phyloP scores from a whole-genome alignment of 2,329 filamentous ascomycete genomes.

The Xylariaceae sp. region DNA sequence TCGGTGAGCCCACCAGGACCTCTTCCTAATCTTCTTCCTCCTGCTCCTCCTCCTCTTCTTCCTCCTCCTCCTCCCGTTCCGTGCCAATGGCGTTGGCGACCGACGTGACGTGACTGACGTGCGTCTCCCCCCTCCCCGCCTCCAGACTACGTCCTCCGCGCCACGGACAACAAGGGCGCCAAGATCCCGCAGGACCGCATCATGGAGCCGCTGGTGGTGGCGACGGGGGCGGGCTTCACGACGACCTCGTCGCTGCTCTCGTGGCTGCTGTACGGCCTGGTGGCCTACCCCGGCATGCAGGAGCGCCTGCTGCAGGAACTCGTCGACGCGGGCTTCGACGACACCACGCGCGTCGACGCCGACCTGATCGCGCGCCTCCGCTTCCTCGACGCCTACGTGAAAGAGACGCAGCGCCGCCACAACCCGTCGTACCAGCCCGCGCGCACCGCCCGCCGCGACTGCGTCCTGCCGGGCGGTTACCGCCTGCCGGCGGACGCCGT shows the following conservation, averaged over 20 bases:
- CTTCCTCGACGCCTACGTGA: conserved; percentile 51
- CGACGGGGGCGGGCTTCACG: conserved; percentile 51
- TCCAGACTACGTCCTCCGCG: conserved; percentile 44
- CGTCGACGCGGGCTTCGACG: conserved; percentile 38
- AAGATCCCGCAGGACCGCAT: conserved; percentile 41
- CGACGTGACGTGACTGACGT: too few relatives aligned
- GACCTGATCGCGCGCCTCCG: conserved; percentile 39
- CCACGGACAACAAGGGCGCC: conserved; percentile 45
- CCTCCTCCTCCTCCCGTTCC: too few relatives aligned
- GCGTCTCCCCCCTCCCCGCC: too few relatives aligned
- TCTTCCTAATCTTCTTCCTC: too few relatives aligned
- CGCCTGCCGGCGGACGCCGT: conserved; percentile 43
- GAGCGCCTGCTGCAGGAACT: conserved; percentile 51
- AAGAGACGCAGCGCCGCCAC: conserved; percentile 53
- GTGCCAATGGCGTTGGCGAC: too few relatives aligned
- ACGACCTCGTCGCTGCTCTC: conserved; percentile 52
- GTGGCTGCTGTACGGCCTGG: conserved; percentile 49
- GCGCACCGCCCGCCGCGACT: conserved; percentile 46
- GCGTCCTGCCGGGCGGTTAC: conserved; percentile 53
- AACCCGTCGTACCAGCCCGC: conserved; percentile 55
- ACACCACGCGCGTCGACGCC: conserved; percentile 35
- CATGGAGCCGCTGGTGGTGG: conserved; percentile 36
- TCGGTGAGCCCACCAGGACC: conserved; percentile 12
- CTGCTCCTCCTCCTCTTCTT: too few relatives aligned
- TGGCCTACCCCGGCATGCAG: conserved; percentile 47